Percentiles rank a stretch among this genome's conserved stretches.
phyloP scores from a whole-genome alignment of 228 moss, liverwort and hornwort species.

The Sphagnum magellanicum region DNA sequence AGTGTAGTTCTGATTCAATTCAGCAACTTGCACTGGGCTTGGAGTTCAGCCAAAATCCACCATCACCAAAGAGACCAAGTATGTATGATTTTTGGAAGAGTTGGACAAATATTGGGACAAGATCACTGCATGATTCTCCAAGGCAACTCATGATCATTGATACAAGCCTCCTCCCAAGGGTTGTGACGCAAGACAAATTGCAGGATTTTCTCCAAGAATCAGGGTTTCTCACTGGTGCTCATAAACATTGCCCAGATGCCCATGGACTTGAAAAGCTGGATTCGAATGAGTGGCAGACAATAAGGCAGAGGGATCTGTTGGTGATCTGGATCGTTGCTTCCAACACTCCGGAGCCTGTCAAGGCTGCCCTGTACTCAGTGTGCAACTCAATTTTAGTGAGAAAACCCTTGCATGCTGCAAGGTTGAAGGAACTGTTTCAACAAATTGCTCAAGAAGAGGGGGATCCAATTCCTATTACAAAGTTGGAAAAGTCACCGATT shows the following conservation, averaged over 20 bases:
- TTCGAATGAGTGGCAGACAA: slow-evolving; percentile 28
- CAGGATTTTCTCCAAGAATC: slow-evolving; percentile 36
- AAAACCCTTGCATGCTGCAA: slow-evolving; percentile 54
- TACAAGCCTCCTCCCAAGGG: slow-evolving; percentile 37
- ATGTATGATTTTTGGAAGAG: slow-evolving; percentile 52
- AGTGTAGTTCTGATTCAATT: slow-evolving; percentile 17
- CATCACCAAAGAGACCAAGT: slow-evolving; percentile 25
- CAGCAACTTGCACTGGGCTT: slow-evolving; percentile 14
- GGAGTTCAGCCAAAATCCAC: slow-evolving; percentile 12
- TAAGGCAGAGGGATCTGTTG: slow-evolving; percentile 25
- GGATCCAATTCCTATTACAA: slow-evolving; percentile 24
- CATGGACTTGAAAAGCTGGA: slow-evolving; percentile 31
- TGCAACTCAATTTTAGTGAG: slow-evolving; percentile 61
- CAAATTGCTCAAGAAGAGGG: slow-evolving; percentile 42
- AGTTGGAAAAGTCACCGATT: slow-evolving; percentile 26
- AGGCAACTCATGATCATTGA: slow-evolving; percentile 39
- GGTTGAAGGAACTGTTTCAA: slow-evolving; percentile 62
- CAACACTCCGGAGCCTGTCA: slow-evolving; percentile 55
- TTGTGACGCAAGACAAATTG: slow-evolving; percentile 22
- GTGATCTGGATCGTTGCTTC: slow-evolving; percentile 66
- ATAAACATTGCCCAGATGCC: slow-evolving; percentile 17
- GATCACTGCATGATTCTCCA: slow-evolving; percentile 24
- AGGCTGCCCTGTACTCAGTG: slow-evolving; percentile 42
- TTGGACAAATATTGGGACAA: slow-evolving; percentile 36
- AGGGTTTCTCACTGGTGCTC: slow-evolving; percentile 26